Evolutionary conservation across 257 asterid species (phyloP).

Genomic region (Solanum tarapatanum): DNA sequence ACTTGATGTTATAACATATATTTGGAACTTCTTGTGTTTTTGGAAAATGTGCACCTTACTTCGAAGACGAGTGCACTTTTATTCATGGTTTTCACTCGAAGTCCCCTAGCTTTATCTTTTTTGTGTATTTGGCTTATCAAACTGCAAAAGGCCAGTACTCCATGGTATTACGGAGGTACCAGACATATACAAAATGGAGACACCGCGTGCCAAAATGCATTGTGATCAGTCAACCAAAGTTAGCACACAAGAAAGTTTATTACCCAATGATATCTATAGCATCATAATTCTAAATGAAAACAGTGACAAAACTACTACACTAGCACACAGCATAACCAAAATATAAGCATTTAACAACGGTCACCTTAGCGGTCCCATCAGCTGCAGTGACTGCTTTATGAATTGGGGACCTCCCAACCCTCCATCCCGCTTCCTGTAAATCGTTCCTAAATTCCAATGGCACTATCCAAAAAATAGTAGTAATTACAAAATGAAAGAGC

Average conservation of each 20-base stretch:
- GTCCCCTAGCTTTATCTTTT: background rate
- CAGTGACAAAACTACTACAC: background rate
- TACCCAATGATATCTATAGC: background rate
- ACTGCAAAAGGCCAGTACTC: background rate
- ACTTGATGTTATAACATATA: background rate
- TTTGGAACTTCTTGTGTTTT: background rate
- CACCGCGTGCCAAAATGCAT: background rate
- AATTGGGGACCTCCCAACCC: constrained; percentile 69
- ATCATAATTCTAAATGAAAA: background rate
- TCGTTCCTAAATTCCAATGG: constrained; percentile 80
- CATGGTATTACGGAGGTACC: background rate
- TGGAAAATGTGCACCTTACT: background rate
- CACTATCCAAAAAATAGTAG: constrained; percentile 27
- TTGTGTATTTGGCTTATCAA: background rate
- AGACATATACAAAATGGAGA: background rate
- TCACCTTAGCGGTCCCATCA: constrained; percentile 93
- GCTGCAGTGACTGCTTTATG: constrained; percentile 54
- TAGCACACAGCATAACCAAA: background rate
- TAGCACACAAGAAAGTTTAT: background rate
- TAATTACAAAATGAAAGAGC: background rate
- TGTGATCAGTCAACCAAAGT: background rate
- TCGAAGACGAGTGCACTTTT: background rate
- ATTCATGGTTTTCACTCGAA: background rate
- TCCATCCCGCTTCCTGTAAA: constrained; percentile 80
- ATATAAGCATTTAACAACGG: constrained; percentile 1